phyloP scores from a whole-genome alignment of 192 early-diverging fungal species.

The Coemansia asiatica region DNA sequence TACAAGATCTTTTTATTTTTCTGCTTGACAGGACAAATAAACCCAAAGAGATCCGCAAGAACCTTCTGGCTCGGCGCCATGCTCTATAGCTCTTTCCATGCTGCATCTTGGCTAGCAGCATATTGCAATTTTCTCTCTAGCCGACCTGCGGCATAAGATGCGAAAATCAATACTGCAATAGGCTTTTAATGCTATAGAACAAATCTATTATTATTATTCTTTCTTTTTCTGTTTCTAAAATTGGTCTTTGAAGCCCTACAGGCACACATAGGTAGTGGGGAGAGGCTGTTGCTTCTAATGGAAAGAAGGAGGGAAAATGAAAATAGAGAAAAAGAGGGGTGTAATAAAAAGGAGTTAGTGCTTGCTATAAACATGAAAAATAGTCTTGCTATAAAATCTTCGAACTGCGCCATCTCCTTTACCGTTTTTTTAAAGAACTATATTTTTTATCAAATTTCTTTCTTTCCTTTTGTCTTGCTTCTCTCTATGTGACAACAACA shows the following conservation, averaged over 20 bases:
- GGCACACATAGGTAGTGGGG: not conserved
- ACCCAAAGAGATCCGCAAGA: constrained; percentile 6
- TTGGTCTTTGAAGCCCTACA: not conserved
- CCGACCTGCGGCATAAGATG: not conserved
- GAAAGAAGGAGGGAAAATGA: no score
- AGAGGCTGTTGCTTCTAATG: no score
- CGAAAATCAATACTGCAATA: not conserved
- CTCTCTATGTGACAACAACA: not conserved
- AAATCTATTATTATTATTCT: not conserved
- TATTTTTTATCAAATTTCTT: not conserved
- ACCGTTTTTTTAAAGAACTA: not conserved
- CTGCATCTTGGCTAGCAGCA: not conserved
- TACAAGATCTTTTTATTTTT: not conserved
- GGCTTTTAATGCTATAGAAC: not conserved
- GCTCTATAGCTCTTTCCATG: not conserved
- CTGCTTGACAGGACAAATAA: not conserved
- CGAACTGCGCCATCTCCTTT: constrained; percentile 1
- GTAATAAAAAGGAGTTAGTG: not conserved
- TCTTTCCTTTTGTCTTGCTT: not conserved
- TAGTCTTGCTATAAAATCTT: not conserved
- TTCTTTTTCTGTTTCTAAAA: not conserved
- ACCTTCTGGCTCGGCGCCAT: constrained; percentile 2
- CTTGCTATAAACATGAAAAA: not conserved
- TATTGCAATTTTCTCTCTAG: not conserved
- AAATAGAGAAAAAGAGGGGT: not conserved